These are phyloP conservation scores for Coemansia brasiliensis DNA, from an alignment of 192 early-diverging fungal genomes.

Conservation along the genomic window DNA sequence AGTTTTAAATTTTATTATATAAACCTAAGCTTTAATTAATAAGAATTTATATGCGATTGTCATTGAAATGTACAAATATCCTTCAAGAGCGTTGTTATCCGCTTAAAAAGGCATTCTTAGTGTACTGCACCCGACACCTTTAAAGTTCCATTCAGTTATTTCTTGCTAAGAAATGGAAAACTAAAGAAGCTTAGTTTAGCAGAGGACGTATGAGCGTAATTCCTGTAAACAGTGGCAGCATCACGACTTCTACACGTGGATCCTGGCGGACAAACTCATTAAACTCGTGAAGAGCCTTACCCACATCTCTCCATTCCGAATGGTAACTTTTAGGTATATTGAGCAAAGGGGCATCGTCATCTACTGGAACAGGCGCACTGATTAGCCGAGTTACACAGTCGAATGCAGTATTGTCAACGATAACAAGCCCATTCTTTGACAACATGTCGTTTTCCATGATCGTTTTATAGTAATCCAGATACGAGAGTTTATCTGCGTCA, in stretches of 20 bases:
- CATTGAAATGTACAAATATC: too few relatives aligned
- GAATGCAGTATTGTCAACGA: constrained; percentile 64
- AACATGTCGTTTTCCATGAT: constrained; percentile 65
- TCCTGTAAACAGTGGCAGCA: constrained; percentile 61
- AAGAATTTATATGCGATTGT: too few relatives aligned
- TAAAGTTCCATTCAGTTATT: too few relatives aligned
- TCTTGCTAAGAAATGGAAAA: too few relatives aligned
- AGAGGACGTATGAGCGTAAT: constrained; percentile 8
- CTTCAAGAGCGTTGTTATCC: too few relatives aligned
- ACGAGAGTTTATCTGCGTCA: constrained; percentile 72
- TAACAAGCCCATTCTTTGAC: constrained; percentile 58
- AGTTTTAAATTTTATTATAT: background rate
- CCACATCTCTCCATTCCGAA: background rate
- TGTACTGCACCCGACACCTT: too few relatives aligned
- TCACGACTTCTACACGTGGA: constrained; percentile 56
- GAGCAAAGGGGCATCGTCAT: constrained; percentile 12
- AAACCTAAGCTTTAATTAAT: background rate
- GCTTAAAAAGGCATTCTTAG: too few relatives aligned
- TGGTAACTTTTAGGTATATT: constrained; percentile 9
- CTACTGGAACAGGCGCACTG: constrained; percentile 16
- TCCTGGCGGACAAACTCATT: constrained; percentile 65
- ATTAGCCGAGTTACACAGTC: constrained; percentile 22
- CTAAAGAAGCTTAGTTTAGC: too few relatives aligned
- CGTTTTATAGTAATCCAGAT: constrained; percentile 64
- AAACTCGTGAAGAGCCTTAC: constrained; percentile 53